Conservation (phyloP, 768 basidiomycete genomes). For the Boletus speciosus region DNA sequence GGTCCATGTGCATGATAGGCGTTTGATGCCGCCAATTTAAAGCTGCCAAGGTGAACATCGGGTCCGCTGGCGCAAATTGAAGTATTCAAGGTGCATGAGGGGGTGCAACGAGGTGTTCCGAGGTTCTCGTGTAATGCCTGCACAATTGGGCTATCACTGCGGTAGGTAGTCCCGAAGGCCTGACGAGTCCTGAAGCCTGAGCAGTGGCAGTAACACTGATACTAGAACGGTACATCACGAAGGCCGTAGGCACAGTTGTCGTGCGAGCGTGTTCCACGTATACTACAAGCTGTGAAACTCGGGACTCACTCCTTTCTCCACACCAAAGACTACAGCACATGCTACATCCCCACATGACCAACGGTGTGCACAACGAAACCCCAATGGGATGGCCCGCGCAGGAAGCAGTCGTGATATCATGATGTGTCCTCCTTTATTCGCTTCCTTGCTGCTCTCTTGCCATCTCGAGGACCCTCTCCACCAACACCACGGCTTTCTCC, state of each 20-base stretch:
- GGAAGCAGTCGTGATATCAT: constrained; percentile 3
- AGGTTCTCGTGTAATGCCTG: too few relatives aligned
- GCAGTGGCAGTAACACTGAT: too few relatives aligned
- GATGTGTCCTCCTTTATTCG: constrained; percentile 7
- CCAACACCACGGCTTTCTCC: constrained; percentile 16
- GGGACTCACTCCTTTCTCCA: background rate
- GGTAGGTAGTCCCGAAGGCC: too few relatives aligned
- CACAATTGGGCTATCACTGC: too few relatives aligned
- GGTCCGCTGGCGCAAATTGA: too few relatives aligned
- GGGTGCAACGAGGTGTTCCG: too few relatives aligned
- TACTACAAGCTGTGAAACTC: background rate
- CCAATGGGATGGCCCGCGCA: background rate
- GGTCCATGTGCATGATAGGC: too few relatives aligned
- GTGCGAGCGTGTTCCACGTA: constrained; percentile 6
- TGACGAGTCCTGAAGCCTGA: too few relatives aligned
- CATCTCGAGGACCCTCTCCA: constrained; percentile 4
- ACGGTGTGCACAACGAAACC: background rate
- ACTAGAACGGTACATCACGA: too few relatives aligned
- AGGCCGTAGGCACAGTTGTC: background rate
- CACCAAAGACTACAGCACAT: background rate
- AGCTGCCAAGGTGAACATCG: too few relatives aligned
- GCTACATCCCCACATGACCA: constrained; percentile 1
- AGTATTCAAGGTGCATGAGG: too few relatives aligned
- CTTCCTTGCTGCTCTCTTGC: constrained; percentile 14
- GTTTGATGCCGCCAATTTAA: background rate